Evolutionary conservation across 306 rosid species (phyloP).

Genomic region (Trichosanthes cucumerina): DNA sequence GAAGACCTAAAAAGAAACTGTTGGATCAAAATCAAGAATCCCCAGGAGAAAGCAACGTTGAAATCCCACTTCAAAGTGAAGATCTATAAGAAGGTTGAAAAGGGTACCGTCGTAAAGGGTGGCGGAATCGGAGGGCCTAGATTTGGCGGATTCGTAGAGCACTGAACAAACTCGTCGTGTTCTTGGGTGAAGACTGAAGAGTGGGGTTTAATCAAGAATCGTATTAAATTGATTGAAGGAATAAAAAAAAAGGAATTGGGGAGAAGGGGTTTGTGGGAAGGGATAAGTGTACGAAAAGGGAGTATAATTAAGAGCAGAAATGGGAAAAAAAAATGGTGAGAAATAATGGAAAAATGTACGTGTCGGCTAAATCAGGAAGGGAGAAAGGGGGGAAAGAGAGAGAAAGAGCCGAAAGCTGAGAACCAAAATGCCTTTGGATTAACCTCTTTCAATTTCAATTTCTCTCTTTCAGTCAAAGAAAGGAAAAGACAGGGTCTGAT

Average conservation of each 20-base stretch:
- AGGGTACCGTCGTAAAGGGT: neutral
- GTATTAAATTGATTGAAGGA: neutral
- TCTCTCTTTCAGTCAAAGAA: slow-evolving; percentile 33
- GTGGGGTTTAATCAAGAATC: neutral
- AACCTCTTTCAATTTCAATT: slow-evolving; percentile 1
- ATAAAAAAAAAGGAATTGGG: neutral
- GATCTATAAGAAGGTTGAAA: slow-evolving; percentile 22
- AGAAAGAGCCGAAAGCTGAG: slow-evolving; percentile 75
- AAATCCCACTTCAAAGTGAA: slow-evolving; percentile 24
- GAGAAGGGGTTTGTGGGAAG: neutral
- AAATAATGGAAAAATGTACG: slow-evolving; percentile 6
- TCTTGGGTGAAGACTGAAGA: neutral
- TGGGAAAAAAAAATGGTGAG: neutral
- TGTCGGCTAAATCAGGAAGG: slow-evolving; percentile 23
- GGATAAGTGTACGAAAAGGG: neutral
- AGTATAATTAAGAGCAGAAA: neutral
- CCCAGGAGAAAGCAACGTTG: neutral
- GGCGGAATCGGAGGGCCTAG: slow-evolving; percentile 19
- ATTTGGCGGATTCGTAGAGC: slow-evolving; percentile 33
- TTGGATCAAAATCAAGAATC: neutral
- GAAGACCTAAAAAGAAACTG: neutral
- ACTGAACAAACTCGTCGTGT: slow-evolving; percentile 17
- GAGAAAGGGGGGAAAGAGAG: neutral
- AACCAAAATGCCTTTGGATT: slow-evolving; percentile 14
- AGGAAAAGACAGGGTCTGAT: slow-evolving; percentile 28